A percentile compares a stretch with the other conserved stretches of the same genome.
Conservation (phyloP, 345 rosid genomes). For the Erucastrum elatum region DNA sequence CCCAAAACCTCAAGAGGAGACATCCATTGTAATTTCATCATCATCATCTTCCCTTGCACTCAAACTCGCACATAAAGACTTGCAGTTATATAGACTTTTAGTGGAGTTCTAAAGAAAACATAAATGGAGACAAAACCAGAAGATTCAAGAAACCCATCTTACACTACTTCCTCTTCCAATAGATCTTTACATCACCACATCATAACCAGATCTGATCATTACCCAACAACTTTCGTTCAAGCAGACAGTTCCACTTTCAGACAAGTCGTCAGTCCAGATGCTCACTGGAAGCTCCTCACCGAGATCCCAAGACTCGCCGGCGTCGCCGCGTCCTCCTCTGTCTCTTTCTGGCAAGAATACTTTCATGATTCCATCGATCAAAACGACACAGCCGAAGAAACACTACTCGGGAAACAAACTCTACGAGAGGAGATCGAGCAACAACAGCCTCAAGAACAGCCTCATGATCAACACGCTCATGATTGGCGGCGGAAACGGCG, state of each 20-base stretch:
- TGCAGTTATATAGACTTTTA: slow-evolving; percentile 11
- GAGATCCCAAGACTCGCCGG: slow-evolving; percentile 42
- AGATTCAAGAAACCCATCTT: slow-evolving; percentile 51
- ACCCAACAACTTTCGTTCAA: slow-evolving; percentile 94
- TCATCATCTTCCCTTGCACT: slow-evolving; percentile 33
- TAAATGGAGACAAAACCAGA: slow-evolving; percentile 57
- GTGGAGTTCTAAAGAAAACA: slow-evolving; percentile 39
- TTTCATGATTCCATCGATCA: slow-evolving; percentile 69
- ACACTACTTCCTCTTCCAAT: slow-evolving; percentile 36
- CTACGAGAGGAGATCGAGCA: slow-evolving; percentile 79
- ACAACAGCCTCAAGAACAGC: slow-evolving; percentile 60
- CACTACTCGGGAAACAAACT: slow-evolving; percentile 59
- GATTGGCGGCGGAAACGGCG: slow-evolving; percentile 39
- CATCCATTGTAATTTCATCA: slow-evolving; percentile 20
- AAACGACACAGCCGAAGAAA: slow-evolving; percentile 53
- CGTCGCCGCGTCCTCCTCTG: slow-evolving; percentile 43
- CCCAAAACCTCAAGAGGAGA: slow-evolving; percentile 37
- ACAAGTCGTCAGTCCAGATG: slow-evolving; percentile 81
- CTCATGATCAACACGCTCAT: slow-evolving; percentile 86
- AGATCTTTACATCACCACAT: slow-evolving; percentile 50
- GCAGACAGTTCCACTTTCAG: slow-evolving; percentile 86
- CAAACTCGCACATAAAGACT: slow-evolving; percentile 23
- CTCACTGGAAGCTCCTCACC: slow-evolving; percentile 72
- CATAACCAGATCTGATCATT: slow-evolving; percentile 87
- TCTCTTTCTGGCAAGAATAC: slow-evolving; percentile 32